Evolutionary conservation across 768 basidiomycete genomes (phyloP).

Genomic region (Zangia roseola): DNA sequence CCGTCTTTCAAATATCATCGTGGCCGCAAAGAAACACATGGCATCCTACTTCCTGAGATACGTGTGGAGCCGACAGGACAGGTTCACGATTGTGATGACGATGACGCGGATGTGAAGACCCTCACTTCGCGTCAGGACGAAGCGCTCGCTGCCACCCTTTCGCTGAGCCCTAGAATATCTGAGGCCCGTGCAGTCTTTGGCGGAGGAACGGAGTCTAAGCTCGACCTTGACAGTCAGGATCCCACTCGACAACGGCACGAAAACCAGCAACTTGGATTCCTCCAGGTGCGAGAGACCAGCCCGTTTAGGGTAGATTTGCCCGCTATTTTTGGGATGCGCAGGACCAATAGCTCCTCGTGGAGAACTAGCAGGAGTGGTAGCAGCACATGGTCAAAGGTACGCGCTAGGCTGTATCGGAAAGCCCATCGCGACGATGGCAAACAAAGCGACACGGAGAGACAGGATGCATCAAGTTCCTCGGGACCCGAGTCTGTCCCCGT

Average conservation of each 20-base stretch:
- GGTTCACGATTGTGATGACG: slow-evolving; percentile 18
- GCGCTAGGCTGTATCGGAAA: slow-evolving; percentile 29
- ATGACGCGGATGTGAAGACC: slow-evolving; percentile 32
- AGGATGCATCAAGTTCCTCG: slow-evolving; percentile 23
- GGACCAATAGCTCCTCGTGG: slow-evolving; percentile 18
- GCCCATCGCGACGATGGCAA: slow-evolving; percentile 31
- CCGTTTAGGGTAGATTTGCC: slow-evolving; percentile 47
- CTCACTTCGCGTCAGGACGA: slow-evolving; percentile 32
- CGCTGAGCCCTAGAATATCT: slow-evolving; percentile 45
- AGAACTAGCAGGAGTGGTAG: slow-evolving; percentile 22
- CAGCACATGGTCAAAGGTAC: slow-evolving; percentile 33
- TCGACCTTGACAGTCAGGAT: slow-evolving; percentile 6
- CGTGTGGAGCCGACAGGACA: slow-evolving; percentile 9
- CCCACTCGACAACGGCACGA: slow-evolving; percentile 1
- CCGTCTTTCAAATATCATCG: slow-evolving; percentile 11
- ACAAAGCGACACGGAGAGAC: slow-evolving; percentile 17
- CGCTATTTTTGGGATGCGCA: slow-evolving; percentile 23
- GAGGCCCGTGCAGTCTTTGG: slow-evolving; percentile 21
- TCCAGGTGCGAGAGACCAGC: slow-evolving; percentile 41
- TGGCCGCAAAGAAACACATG: slow-evolving; percentile 6
- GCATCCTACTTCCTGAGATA: slow-evolving; percentile 24
- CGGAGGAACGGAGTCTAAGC: slow-evolving; percentile 1
- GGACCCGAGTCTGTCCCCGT: slow-evolving; percentile 33
- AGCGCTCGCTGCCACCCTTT: slow-evolving; percentile 42
- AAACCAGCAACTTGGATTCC: slow-evolving; percentile 21